Conservation (phyloP, 305 asterid genomes). For the Petunia hybrid region DNA sequence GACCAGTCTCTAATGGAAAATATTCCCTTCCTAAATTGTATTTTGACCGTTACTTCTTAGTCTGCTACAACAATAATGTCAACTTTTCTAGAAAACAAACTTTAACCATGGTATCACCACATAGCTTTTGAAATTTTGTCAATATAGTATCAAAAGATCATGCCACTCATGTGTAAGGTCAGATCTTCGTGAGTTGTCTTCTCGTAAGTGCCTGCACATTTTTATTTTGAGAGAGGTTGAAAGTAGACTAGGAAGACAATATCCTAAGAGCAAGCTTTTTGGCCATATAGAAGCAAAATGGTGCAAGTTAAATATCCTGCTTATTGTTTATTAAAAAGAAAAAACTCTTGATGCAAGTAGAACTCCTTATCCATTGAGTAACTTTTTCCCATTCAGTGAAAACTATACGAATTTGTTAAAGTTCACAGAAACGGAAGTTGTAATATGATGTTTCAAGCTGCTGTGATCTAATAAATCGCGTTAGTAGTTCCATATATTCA, state of each 20-base stretch:
- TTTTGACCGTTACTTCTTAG: no score
- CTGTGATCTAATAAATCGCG: neutral
- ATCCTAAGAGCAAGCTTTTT: neutral
- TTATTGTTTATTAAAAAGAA: neutral
- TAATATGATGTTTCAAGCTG: constrained; percentile 4
- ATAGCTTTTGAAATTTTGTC: neutral
- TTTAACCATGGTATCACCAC: neutral
- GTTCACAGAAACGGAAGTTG: neutral
- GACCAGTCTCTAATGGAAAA: no score
- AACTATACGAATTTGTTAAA: neutral
- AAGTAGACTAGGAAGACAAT: neutral
- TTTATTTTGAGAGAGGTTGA: constrained; percentile 14
- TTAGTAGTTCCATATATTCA: neutral
- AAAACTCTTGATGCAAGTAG: neutral
- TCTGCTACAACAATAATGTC: no score
- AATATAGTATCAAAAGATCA: neutral
- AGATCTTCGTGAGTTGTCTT: neutral
- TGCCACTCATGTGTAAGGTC: neutral
- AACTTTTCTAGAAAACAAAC: no score
- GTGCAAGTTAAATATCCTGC: constrained; percentile 6
- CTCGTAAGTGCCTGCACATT: neutral
- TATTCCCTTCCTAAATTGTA: no score
- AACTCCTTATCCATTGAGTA: neutral
- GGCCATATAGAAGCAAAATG: neutral
- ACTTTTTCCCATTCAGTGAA: neutral